phyloP scores from a whole-genome alignment of 2,329 filamentous ascomycete genomes.

The Ophiostoma pallidulum region DNA sequence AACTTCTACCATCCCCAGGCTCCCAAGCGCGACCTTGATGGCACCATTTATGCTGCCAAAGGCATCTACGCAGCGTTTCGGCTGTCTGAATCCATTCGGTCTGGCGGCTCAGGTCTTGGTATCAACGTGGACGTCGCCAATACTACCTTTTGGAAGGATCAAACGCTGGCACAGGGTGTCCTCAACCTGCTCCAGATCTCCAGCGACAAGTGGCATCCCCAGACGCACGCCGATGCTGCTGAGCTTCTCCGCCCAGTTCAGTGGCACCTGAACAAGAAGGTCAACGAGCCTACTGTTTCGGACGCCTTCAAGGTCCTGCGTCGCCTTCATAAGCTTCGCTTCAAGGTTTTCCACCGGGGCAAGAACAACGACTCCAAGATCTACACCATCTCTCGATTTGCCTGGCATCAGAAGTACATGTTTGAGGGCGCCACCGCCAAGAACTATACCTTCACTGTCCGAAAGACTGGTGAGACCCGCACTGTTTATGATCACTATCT shows the following conservation, averaged over 20 bases:
- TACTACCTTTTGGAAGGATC: slow-evolving; percentile 68
- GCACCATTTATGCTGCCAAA: slow-evolving; percentile 61
- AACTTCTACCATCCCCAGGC: slow-evolving; percentile 62
- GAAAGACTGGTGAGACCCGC: slow-evolving; percentile 34
- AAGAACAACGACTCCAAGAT: slow-evolving; percentile 36
- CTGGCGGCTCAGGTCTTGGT: slow-evolving; percentile 52
- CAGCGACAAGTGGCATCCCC: slow-evolving; percentile 19
- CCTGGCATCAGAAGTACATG: slow-evolving; percentile 36
- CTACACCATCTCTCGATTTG: slow-evolving; percentile 44
- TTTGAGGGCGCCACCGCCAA: slow-evolving; percentile 38
- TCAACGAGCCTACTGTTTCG: slow-evolving; percentile 27
- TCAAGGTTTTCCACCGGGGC: slow-evolving; percentile 45
- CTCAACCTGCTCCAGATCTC: slow-evolving; percentile 20
- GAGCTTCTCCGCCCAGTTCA: slow-evolving; percentile 28
- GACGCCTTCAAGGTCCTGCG: slow-evolving; percentile 47
- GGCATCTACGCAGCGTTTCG: slow-evolving; percentile 83
- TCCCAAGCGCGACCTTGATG: slow-evolving; percentile 45
- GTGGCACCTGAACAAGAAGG: slow-evolving; percentile 14
- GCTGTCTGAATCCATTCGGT: slow-evolving; percentile 47
- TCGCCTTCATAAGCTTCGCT: slow-evolving; percentile 45
- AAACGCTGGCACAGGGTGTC: slow-evolving; percentile 30
- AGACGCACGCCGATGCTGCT: slow-evolving; percentile 20
- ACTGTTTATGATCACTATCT: slow-evolving; percentile 47
- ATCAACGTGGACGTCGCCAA: slow-evolving; percentile 91
- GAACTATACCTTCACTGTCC: slow-evolving; percentile 47